Evolutionary conservation across 495 filamentous ascomycete species (phyloP), one percentile per base, ranked within the genome.

Genomic region (Neurospora sp.): DNA sequence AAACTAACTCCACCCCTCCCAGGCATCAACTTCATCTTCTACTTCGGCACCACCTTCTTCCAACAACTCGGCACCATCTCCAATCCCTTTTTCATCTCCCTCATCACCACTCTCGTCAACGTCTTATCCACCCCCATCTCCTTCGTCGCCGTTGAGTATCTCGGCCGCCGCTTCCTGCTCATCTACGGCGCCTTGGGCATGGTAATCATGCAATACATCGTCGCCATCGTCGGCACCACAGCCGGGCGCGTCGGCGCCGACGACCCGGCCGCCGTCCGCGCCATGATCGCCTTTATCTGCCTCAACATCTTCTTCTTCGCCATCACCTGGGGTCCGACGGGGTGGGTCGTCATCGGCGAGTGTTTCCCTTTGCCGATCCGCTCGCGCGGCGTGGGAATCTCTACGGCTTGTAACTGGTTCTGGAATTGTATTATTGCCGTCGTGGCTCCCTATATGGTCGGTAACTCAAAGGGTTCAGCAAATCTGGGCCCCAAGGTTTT

Each of bases 1-100:
- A 31, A 82, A 85, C 54, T 62, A 62, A 62, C 48, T 8, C 8
- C 7, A 11, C 28, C 3, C 15, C 7, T 34, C 6, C 24, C 90
- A 37, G 92, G 92, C 82, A 89, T 95, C 82, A 95, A 96, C 86
- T 94, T 96, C 83, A 90, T 96, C 83, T 95, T 96, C 86, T 96
- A 94, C 85, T 96, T 92, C 77, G 90, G 90, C 42, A 93, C 92
- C 36, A 87, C 90, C 70, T 95, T 94, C 87, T 92, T 96, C 85
- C 83, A 88, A 78, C 85, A 90, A 45, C 89, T 91, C 10, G 86
- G 88, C 71, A 89, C 91, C 73, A 91, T 95, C 78, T 75, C 76
- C 43, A 89, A 94, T 82, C 89, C 92, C 69, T 96, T 96, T 87
- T 81, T 94, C 66, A 92, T 94, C 77, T 88, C 85, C 72, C 85